Evolutionary conservation across 495 filamentous ascomycete genomes (phyloP).

Genomic region (Xeromyces bisporus): DNA sequence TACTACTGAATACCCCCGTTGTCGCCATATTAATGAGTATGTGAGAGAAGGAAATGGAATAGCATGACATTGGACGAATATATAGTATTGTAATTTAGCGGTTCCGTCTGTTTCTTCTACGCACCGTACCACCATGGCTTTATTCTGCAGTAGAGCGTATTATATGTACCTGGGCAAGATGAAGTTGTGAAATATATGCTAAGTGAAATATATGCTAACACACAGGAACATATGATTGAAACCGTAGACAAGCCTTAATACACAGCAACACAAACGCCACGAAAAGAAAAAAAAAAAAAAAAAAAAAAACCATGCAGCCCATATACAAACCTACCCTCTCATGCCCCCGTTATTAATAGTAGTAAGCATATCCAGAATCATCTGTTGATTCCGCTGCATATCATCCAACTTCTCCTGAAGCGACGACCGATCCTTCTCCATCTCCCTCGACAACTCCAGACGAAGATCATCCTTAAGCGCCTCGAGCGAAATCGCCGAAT

Average conservation of each 20-base stretch:
- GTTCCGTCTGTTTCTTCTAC: too few species aligned
- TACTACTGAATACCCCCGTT: constrained; percentile 46
- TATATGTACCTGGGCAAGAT: too few species aligned
- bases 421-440: constrained; percentile 17
- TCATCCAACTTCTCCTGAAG: constrained; percentile 24
- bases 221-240: too few species aligned
- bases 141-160: too few species aligned
- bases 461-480: constrained; percentile 22
- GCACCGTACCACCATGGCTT: too few species aligned
- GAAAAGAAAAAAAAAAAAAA: too few species aligned
- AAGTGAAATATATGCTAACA: too few species aligned
- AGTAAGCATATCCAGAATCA: constrained; percentile 31
- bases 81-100: constrained; percentile 17
- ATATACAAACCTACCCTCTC: constrained; percentile 6
- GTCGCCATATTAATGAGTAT: constrained; percentile 1
- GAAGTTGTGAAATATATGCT: too few species aligned
- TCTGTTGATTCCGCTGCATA: constrained; percentile 27
- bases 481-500: neutral
- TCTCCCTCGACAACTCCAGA: constrained; percentile 15
- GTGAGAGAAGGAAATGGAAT: constrained; percentile 2
- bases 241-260: too few species aligned
- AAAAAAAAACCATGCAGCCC: neutral
- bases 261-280: too few species aligned
- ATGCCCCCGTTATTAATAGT: constrained; percentile 26
- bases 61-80: neutral